These are phyloP conservation scores for Backusella circina DNA, from an alignment of 192 early-diverging fungal species.

Conservation along the genomic window DNA sequence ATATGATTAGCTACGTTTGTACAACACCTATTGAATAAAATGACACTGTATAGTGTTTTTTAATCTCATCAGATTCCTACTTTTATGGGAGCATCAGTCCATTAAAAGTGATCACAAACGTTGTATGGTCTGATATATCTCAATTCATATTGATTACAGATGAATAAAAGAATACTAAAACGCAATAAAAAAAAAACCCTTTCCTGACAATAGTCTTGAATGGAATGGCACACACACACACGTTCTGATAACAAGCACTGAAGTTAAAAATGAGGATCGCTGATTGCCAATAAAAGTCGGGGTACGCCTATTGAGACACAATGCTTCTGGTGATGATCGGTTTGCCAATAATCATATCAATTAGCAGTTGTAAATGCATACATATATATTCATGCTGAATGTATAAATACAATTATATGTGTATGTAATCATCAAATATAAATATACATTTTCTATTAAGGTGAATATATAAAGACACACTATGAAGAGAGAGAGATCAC, in stretches of 20 bases:
- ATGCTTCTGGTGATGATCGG: neutral
- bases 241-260: neutral
- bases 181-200: neutral
- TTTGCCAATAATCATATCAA: neutral
- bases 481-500: neutral
- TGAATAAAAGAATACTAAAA: neutral
- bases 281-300: constrained; percentile 1
- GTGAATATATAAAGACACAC: neutral
- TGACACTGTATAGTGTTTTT: neutral
- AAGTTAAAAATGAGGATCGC: neutral
- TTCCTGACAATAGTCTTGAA: constrained; percentile 2
- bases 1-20: neutral
- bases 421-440: too few species aligned
- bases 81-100: neutral
- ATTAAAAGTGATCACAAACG: neutral
- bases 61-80: neutral
- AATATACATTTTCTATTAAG: too few species aligned
- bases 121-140: neutral
- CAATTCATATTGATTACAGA: neutral
- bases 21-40: neutral
- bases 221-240: neutral
- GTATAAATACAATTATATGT: neutral
- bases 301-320: neutral
- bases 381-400: neutral
- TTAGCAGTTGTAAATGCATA: neutral